Conservation (phyloP, 2,329 filamentous ascomycete genomes). For the Calonectria pauciramosa region DNA sequence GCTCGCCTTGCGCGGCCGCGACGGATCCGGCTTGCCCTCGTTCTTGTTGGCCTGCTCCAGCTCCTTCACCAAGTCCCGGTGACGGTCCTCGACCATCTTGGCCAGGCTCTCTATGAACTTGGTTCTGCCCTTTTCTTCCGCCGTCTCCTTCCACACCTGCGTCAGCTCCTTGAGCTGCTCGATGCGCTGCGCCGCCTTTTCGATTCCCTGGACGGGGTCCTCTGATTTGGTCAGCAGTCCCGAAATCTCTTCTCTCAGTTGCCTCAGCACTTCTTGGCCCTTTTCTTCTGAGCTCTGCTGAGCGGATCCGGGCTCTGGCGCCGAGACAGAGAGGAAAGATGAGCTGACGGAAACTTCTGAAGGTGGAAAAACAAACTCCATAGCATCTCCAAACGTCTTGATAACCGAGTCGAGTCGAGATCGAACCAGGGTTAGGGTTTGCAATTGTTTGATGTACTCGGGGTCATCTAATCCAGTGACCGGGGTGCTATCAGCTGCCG, state of each 20-base stretch:
- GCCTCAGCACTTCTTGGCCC: constrained; percentile 83
- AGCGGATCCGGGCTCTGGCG: constrained; percentile 77
- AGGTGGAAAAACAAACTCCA: constrained; percentile 94
- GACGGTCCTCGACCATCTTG: constrained; percentile 85
- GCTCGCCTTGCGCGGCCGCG: constrained; percentile 54
- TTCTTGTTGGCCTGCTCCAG: constrained; percentile 59
- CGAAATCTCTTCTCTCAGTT: constrained; percentile 79
- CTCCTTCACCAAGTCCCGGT: constrained; percentile 66
- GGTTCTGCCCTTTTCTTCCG: constrained; percentile 87
- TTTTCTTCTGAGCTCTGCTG: constrained; percentile 84
- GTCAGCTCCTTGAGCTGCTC: constrained; percentile 83
- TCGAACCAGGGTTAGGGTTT: constrained; percentile 86
- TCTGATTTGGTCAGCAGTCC: constrained; percentile 70
- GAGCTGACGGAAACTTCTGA: constrained; percentile 88
- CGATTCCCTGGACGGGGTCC: constrained; percentile 76
- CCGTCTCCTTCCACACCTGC: constrained; percentile 93
- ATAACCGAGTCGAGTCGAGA: constrained; percentile 90
- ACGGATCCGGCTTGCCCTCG: constrained; percentile 51
- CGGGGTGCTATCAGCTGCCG: constrained; percentile 20
- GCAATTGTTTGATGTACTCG: constrained; percentile 81
- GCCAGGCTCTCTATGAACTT: constrained; percentile 87
- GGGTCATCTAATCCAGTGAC: constrained; percentile 62
- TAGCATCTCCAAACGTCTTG: constrained; percentile 91
- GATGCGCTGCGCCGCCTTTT: constrained; percentile 80
- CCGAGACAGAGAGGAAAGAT: constrained; percentile 91